These are phyloP conservation scores for Fomitopsis palustris DNA, from an alignment of 1,284 basidiomycete genomes.

Conservation along the genomic window DNA sequence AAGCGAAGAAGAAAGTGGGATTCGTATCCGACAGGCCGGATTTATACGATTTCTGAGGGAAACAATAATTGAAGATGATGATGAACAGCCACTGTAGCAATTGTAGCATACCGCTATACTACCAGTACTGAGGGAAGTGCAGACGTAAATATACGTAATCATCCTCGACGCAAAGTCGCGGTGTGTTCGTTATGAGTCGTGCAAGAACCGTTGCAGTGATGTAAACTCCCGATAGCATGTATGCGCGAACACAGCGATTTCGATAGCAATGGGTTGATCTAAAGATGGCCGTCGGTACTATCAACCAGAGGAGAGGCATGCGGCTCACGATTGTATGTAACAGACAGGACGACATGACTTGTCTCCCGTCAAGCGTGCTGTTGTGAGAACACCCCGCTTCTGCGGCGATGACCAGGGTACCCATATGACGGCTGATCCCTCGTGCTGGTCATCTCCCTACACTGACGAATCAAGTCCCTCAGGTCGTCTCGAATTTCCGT, in stretches of 20 bases:
- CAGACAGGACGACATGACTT: not conserved
- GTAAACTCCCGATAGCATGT: not conserved
- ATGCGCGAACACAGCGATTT: not conserved
- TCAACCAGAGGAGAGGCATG: not conserved
- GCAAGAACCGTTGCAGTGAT: not conserved
- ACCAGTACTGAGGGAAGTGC: too few species aligned
- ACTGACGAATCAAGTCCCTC: slow-evolving; percentile 46
- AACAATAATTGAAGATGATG: not conserved
- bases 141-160: not conserved
- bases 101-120: too few species aligned
- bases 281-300: not conserved
- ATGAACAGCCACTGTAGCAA: not conserved
- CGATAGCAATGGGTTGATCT: not conserved
- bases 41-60: slow-evolving; percentile 49
- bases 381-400: not conserved
- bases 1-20: slow-evolving; percentile 64
- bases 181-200: not conserved
- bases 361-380: not conserved
- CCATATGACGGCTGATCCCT: not conserved
- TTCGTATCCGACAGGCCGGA: slow-evolving; percentile 69
- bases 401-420: not conserved
- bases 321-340: not conserved
- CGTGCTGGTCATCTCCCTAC: slow-evolving; percentile 37
- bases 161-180: not conserved
- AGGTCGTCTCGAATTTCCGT: slow-evolving; percentile 30